Conservation (phyloP, 129 eudicot genomes). For the Gnaphalium uliginosum region DNA sequence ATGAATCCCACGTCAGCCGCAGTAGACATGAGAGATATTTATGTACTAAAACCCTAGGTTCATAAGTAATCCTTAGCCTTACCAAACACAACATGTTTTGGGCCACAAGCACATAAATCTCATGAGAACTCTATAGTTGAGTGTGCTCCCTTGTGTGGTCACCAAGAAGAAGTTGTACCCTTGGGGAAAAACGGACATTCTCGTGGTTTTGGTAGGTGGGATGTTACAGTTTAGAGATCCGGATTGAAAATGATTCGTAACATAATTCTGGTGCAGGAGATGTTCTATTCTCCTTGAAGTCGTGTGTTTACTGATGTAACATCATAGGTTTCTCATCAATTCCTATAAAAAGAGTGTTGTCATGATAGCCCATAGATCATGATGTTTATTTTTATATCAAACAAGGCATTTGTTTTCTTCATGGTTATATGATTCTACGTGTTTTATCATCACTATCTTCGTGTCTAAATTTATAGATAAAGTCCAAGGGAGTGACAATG, state of each 20-base stretch:
- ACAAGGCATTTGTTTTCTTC: not conserved
- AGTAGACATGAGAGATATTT: too few species aligned
- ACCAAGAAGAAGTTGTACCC: too few species aligned
- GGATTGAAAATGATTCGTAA: too few species aligned
- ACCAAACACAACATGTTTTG: too few species aligned
- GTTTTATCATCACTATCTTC: not conserved
- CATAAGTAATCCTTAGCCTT: too few species aligned
- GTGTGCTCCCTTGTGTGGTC: not conserved
- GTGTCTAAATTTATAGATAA: conserved; percentile 43
- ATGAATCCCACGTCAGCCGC: too few species aligned
- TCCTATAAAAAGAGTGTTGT: not conserved
- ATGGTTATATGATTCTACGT: not conserved
- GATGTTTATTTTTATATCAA: too few species aligned
- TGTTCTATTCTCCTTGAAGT: not conserved
- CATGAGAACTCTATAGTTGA: not conserved
- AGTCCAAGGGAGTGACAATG: conserved; percentile 96
- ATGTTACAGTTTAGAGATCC: not conserved
- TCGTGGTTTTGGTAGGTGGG: too few species aligned
- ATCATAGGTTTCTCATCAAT: not conserved
- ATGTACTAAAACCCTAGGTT: too few species aligned
- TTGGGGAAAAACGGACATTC: too few species aligned
- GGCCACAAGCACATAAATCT: not conserved
- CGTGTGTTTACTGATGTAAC: not conserved
- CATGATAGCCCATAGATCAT: not conserved
- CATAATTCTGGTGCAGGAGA: not conserved